These are phyloP conservation scores for Actinomucor elegans DNA, from an alignment of 371 early-diverging fungal genomes.

Conservation along the genomic window DNA sequence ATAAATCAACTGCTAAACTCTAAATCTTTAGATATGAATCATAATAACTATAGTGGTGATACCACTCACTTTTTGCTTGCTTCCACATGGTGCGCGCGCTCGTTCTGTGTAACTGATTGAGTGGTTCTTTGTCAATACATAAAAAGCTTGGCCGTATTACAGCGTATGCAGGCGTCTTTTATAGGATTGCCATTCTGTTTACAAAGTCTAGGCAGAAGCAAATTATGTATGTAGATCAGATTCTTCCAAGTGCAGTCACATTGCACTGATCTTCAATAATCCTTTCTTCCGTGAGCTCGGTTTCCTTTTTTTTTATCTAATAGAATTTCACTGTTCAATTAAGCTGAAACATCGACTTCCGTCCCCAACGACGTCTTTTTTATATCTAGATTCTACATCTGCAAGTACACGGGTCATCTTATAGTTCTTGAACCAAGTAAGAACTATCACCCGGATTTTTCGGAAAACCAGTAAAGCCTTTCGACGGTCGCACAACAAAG, in stretches of 20 bases:
- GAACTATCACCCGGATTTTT: too few relatives aligned
- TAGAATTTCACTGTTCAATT: not conserved
- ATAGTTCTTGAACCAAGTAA: too few relatives aligned
- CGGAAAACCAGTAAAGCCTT: not conserved
- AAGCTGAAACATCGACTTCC: not conserved
- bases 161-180: not conserved
- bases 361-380: too few relatives aligned
- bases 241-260: not conserved
- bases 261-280: not conserved
- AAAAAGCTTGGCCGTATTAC: too few relatives aligned
- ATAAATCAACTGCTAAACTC: too few relatives aligned
- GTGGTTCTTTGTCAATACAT: constrained; percentile 1
- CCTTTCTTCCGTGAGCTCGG: too few relatives aligned
- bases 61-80: not conserved
- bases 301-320: too few relatives aligned
- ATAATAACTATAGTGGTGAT: not conserved
- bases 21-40: constrained; percentile 2
- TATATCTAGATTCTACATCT: too few relatives aligned
- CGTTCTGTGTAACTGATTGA: not conserved
- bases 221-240: not conserved
- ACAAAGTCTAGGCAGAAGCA: constrained; percentile 3
- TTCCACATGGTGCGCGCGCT: not conserved
- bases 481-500: not conserved
- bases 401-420: too few relatives aligned
- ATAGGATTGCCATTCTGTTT: constrained; percentile 2